Conservation (phyloP, 148 eudicot genomes). For the Heliosperma pusillum region DNA sequence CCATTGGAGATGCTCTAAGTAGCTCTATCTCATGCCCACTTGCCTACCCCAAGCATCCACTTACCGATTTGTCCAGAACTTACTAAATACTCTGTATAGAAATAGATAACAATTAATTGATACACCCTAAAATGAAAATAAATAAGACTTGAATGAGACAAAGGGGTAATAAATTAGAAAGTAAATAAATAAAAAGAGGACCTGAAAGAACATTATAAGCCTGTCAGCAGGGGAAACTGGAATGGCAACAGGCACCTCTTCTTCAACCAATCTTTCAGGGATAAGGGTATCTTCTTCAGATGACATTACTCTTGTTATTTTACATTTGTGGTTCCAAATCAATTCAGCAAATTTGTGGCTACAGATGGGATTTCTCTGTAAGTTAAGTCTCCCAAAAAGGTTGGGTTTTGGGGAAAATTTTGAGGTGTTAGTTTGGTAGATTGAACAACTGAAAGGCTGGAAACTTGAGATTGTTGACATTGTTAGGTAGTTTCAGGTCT, state of each 20-base stretch:
- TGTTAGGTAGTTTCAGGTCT: background rate
- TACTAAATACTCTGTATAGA: too few species aligned
- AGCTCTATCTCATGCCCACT: too few species aligned
- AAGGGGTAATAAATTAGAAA: background rate
- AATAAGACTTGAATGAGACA: background rate
- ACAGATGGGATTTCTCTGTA: slow-evolving; percentile 23
- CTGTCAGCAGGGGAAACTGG: slow-evolving; percentile 83
- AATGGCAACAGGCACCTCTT: slow-evolving; percentile 40
- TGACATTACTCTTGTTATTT: slow-evolving; percentile 31
- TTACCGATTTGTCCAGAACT: too few species aligned
- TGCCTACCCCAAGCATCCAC: too few species aligned
- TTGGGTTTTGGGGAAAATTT: slow-evolving; percentile 14
- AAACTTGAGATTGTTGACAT: slow-evolving; percentile 47
- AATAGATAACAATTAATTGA: too few species aligned
- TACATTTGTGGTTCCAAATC: slow-evolving; percentile 21
- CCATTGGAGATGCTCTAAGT: too few species aligned
- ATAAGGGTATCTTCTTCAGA: slow-evolving; percentile 29
- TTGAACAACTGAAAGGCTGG: slow-evolving; percentile 25
- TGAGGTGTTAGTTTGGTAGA: slow-evolving; percentile 15
- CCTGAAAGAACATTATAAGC: slow-evolving; percentile 84
- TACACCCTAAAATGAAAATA: too few species aligned
- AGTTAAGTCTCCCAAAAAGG: slow-evolving; percentile 12
- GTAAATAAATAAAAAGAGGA: background rate
- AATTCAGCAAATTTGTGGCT: slow-evolving; percentile 12
- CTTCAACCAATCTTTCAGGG: slow-evolving; percentile 29